Evolutionary conservation across 495 filamentous ascomycete species (phyloP).

Genomic region (Aspergillus biplanus): DNA sequence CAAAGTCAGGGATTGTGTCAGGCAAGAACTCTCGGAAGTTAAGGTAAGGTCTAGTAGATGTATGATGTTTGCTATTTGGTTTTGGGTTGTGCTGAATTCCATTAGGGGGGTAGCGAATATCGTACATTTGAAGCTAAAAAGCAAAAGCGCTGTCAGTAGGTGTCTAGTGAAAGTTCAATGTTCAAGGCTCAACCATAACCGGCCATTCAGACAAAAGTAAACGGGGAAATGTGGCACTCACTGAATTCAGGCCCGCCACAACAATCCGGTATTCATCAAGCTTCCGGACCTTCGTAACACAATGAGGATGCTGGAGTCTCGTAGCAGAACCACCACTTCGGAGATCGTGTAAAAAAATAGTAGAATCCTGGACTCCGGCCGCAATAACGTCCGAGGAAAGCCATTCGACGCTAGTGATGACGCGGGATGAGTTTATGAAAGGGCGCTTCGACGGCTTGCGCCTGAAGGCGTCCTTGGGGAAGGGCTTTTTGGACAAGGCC

Average conservation of each 20-base stretch:
- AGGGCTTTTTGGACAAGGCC: constrained; percentile 37
- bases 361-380: constrained; percentile 40
- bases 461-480: constrained; percentile 27
- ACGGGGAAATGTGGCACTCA: constrained; percentile 25
- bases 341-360: constrained; percentile 43
- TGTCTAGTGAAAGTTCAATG: too few species aligned
- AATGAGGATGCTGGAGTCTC: constrained; percentile 40
- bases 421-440: constrained; percentile 33
- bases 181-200: too few species aligned
- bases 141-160: too few species aligned
- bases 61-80: constrained; percentile 30
- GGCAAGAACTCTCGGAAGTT: constrained; percentile 37
- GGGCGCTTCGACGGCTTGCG: constrained; percentile 26
- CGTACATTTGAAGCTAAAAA: constrained; percentile 48
- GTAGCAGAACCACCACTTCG: constrained; percentile 38
- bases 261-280: constrained; percentile 43
- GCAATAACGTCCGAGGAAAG: constrained; percentile 41
- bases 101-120: constrained; percentile 44
- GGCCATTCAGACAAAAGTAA: background rate
- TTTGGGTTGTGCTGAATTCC: constrained; percentile 35
- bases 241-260: constrained; percentile 40
- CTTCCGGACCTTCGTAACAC: constrained; percentile 41
- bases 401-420: constrained; percentile 46
- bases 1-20: constrained; percentile 36
- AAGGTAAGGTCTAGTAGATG: constrained; percentile 42